Base-by-base conservation (phyloP, 176 grass and related monocot species). In the Saccharum spontaneum region DNA sequence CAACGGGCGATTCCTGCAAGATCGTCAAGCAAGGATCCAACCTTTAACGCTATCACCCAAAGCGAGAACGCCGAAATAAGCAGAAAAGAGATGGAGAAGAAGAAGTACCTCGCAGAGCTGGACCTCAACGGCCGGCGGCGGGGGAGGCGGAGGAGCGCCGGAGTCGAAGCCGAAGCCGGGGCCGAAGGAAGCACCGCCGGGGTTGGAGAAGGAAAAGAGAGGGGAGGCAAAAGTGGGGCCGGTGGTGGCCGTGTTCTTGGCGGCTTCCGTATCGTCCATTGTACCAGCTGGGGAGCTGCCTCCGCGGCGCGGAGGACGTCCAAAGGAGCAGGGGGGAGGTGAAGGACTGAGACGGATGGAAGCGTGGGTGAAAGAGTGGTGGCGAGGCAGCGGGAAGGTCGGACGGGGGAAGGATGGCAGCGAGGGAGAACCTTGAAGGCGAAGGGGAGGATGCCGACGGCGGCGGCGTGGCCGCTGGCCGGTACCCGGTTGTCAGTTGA, bases 41-140 rank as follows among this genome's bases (percentile, higher is more conserved):
- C 63, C 4, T 85, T 13, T 10, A 37, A 69, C 45, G 18, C 18
- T 38, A 30, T 50, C 59, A 44, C 28, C 20, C 24, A 40, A 15
- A 33, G 10, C 57, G 17, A n/a, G 31, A 8, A 26, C 67, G 30
- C 12, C 22, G 16, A 68, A 61, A 37, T 8, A 33, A n/a, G 15
- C 57, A 33, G 3, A 40, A 24, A 73, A 12, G 22, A 72, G 30
- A 0, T 13, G 36, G 76, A 17, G 7, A 20, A 20, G 10, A 23
- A 23, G 41, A 62, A 7, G 43, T 82, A 96, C 91, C 84, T 93
- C 90, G 8, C 83, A 79, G 40, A 86, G 63, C 54, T 89, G 68
- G 36, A 98, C 95, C 88, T 98, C 87, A 15, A 94, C 50, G 13
- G 83, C 75, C 20, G 93, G 91, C 18, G 91, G 93, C 45, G 82